Conservation (phyloP, 2,329 filamentous ascomycete genomes). For the Domatiomyces catenatus region DNA sequence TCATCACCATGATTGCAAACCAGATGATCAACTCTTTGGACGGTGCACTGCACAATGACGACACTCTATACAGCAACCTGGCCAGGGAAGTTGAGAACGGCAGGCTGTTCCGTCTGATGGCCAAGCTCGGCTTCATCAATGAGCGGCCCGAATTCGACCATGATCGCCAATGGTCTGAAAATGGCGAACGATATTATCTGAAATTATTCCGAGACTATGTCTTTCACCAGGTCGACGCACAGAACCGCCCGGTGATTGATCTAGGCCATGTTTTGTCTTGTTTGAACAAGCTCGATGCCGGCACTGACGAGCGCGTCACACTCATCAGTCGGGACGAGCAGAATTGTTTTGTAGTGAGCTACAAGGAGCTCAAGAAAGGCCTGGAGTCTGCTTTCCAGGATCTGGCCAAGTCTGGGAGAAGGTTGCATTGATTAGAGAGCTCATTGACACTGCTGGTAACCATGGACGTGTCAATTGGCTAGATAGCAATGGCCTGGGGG, state of each 20-base stretch:
- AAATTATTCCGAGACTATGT: constrained; percentile 95
- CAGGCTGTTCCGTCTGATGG: constrained; percentile 59
- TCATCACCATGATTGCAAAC: constrained; percentile 61
- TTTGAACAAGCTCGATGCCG: constrained; percentile 85
- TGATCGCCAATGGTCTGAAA: constrained; percentile 73
- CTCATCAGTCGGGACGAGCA: constrained; percentile 83
- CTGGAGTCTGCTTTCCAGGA: constrained; percentile 48
- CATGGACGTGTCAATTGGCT: neutral
- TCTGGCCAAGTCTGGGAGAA: constrained; percentile 30
- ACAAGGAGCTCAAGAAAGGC: constrained; percentile 65
- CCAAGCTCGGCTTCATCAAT: constrained; percentile 78
- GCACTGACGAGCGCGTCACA: constrained; percentile 69
- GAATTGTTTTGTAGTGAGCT: constrained; percentile 73
- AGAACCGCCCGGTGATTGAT: constrained; percentile 69
- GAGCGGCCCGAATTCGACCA: constrained; percentile 76
- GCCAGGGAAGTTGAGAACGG: constrained; percentile 79
- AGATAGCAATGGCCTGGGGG: neutral
- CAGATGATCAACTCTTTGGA: constrained; percentile 65
- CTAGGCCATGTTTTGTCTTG: constrained; percentile 74
- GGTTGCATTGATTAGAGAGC: constrained; percentile 1
- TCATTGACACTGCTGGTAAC: neutral
- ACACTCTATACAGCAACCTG: constrained; percentile 57
- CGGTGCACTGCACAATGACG: constrained; percentile 60
- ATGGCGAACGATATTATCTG: constrained; percentile 77
- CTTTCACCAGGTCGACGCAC: constrained; percentile 83